Base-by-base conservation (phyloP, 192 early-diverging fungal species). In the Entomortierella parvispora region DNA sequence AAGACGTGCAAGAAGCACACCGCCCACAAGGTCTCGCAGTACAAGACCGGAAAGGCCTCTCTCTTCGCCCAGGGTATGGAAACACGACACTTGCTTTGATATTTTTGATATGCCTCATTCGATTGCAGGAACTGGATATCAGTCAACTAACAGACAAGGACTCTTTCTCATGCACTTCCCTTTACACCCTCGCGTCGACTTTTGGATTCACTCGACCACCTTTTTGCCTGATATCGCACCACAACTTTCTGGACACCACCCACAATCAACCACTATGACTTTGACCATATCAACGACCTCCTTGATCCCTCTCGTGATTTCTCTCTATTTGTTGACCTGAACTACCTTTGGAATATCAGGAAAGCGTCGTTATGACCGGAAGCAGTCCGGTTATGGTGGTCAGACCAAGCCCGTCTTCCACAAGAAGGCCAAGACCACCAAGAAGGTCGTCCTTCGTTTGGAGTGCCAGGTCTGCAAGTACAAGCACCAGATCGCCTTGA, bases 391-490 rank as follows among this genome's bases (percentile, higher is more conserved):
- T 89, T 98, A 92, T 88, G 98, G 98, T 95, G 98, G 98, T 90
- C 98, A 99, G 89, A 98, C 96, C 87, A 99, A 99, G 93, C 98
- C 96, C 82, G 94, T 98, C 80, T 99, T 99, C 95, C 96, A 98
- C 93, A 99, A 99, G 92, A 99, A 99, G 94, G 98, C 96, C 83
- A 99, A 98, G 94, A 99, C 98, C 74, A 98, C 96, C 87, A 99
- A 98, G 92, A 99, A 99, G 93, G 84, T 98, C 83, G 97, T 97
- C 28, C 92, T 99, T 71, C 94, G 96, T 90, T 88, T 99, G 37
- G 97, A 98, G 86, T 99, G 98, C 90, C 96, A 91, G 68, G 88
- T 91, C 71, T 98, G 98, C 93, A 98, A 98, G 93, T 95, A 95
- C 94, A 98, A 97, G 95, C 88, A 91, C 83, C 97, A 99, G 91